phyloP scores from a whole-genome alignment of 2,329 filamentous ascomycete species.

The Colletotrichum limetticola region DNA sequence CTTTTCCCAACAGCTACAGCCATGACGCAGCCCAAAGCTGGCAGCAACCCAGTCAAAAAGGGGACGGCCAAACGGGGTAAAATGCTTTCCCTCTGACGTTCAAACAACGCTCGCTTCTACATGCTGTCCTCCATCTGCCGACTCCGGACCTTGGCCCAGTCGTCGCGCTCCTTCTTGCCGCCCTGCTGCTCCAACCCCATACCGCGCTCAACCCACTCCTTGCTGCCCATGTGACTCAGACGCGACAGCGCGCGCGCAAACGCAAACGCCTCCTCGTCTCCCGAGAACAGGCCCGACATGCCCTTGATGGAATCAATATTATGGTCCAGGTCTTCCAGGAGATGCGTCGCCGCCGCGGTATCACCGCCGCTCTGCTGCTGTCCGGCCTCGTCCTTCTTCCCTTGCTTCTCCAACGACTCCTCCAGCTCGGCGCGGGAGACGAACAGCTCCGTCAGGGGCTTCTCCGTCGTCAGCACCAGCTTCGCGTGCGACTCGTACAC shows the following conservation, averaged over 20 bases:
- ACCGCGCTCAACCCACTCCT: constrained; percentile 92
- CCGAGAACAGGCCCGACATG: constrained; percentile 82
- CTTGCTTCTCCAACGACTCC: constrained; percentile 60
- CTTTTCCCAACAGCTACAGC: too few species aligned
- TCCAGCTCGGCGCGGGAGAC: constrained; percentile 77
- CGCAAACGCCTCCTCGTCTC: constrained; percentile 96
- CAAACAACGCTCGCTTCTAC: constrained; percentile 47
- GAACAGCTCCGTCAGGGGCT: constrained; percentile 88
- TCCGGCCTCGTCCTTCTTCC: constrained; percentile 41
- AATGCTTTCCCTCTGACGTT: background rate
- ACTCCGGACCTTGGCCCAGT: constrained; percentile 73
- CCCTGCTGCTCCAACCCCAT: constrained; percentile 73
- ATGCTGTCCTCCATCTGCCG: constrained; percentile 76
- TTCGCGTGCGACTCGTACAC: constrained; percentile 95
- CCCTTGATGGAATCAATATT: constrained; percentile 87
- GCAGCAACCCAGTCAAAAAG: background rate
- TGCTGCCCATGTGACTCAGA: constrained; percentile 91
- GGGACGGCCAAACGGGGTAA: background rate
- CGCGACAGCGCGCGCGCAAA: constrained; percentile 90
- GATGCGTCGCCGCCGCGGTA: constrained; percentile 79
- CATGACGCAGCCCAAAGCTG: background rate
- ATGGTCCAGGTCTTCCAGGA: constrained; percentile 90
- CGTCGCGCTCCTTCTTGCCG: constrained; percentile 72
- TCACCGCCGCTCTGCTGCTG: constrained; percentile 53
- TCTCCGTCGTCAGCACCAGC: constrained; percentile 89